These are phyloP conservation scores for Cudoniella acicularis DNA, from an alignment of 495 filamentous ascomycete species.

Conservation along the genomic window DNA sequence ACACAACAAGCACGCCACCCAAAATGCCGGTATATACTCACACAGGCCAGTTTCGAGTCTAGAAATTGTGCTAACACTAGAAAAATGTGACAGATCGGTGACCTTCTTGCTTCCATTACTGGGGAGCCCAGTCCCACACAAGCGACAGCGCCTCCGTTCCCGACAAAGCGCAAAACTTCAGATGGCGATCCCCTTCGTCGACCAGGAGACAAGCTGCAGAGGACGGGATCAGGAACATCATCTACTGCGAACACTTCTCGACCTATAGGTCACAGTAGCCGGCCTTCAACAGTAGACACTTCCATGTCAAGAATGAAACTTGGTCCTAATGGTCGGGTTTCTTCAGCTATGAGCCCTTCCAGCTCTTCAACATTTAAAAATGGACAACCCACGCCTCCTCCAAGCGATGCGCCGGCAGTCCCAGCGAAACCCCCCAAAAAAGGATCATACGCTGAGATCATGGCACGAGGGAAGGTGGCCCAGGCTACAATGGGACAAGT, in stretches of 20 bases:
- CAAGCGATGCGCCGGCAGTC: slow-evolving; percentile 12
- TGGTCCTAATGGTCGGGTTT: slow-evolving; percentile 15
- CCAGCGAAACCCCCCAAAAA: slow-evolving; percentile 49
- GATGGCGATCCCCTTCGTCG: slow-evolving; percentile 38
- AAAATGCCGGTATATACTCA: slow-evolving; percentile 24
- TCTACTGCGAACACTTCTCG: slow-evolving; percentile 29
- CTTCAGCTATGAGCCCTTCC: neutral
- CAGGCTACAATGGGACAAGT: slow-evolving; percentile 42
- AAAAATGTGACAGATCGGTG: slow-evolving; percentile 38
- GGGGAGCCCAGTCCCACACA: slow-evolving; percentile 39
- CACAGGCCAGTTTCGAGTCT: neutral
- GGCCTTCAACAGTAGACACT: slow-evolving; percentile 25
- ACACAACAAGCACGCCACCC: slow-evolving; percentile 1
- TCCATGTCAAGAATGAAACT: slow-evolving; percentile 27
- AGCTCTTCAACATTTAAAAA: slow-evolving; percentile 14
- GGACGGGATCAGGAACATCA: slow-evolving; percentile 11
- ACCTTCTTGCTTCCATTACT: slow-evolving; percentile 52
- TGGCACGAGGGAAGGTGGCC: slow-evolving; percentile 59
- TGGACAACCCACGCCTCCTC: slow-evolving; percentile 21
- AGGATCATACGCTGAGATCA: slow-evolving; percentile 63
- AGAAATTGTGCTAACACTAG: slow-evolving; percentile 1
- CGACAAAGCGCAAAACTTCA: slow-evolving; percentile 46
- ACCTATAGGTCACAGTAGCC: slow-evolving; percentile 22
- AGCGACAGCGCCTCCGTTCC: slow-evolving; percentile 23
- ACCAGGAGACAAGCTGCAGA: slow-evolving; percentile 29